A percentile compares a stretch with the other conserved stretches of the same genome.
These are phyloP conservation scores for Spathaspora gorwiae DNA, from an alignment of 805 yeast genomes.

Conservation along the genomic window DNA sequence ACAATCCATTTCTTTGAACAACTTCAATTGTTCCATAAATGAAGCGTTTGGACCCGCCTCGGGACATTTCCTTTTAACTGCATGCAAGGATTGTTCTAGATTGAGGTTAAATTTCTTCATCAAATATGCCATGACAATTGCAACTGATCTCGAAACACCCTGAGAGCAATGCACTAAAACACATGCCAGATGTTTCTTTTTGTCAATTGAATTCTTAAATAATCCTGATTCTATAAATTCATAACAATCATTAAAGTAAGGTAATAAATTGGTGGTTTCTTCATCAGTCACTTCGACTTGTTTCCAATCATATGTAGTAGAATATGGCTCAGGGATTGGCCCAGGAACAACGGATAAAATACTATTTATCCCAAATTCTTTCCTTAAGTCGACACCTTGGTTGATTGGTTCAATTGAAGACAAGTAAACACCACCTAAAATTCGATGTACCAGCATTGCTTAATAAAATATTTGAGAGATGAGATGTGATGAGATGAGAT, in stretches of 20 bases:
- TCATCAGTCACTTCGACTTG: constrained; percentile 75
- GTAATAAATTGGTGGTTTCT: constrained; percentile 59
- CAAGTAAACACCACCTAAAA: constrained; percentile 76
- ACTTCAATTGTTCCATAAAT: constrained; percentile 65
- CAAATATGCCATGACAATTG: constrained; percentile 43
- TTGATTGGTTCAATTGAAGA: constrained; percentile 69
- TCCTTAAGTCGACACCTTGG: constrained; percentile 46
- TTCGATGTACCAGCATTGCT: constrained; percentile 39
- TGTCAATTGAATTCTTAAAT: constrained; percentile 21
- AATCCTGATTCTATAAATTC: constrained; percentile 64
- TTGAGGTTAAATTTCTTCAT: constrained; percentile 52
- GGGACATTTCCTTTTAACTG: constrained; percentile 61
- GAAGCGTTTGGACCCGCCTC: constrained; percentile 68
- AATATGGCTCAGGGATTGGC: constrained; percentile 48
- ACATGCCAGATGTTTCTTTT: constrained; percentile 34
- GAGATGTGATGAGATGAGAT: background rate
- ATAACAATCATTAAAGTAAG: constrained; percentile 56
- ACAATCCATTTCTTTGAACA: constrained; percentile 45
- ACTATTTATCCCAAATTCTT: constrained; percentile 58
- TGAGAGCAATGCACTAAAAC: constrained; percentile 51
- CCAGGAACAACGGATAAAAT: constrained; percentile 70
- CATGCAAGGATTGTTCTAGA: constrained; percentile 63
- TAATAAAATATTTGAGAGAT: background rate
- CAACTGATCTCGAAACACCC: constrained; percentile 47
- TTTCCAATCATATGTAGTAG: constrained; percentile 39